A percentile compares a stretch with the other conserved stretches of the same genome.
Evolutionary conservation across 495 filamentous ascomycete species (phyloP).

Genomic region (Xylaria telfairii): DNA sequence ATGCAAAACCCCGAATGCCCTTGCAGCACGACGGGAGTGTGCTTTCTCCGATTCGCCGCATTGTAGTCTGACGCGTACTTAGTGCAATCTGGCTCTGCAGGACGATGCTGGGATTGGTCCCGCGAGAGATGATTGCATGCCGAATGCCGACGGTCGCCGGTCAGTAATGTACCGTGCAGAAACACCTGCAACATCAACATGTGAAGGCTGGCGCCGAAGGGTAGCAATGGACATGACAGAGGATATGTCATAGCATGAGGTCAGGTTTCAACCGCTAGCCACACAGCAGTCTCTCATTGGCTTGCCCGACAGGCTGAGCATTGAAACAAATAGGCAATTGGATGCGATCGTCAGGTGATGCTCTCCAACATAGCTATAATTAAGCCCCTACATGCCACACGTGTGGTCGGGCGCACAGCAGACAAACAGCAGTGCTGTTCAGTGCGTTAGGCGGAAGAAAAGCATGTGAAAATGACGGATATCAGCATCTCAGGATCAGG

Average conservation of each 20-base stretch:
- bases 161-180: conserved; percentile 18
- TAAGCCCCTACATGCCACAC: conserved; percentile 18
- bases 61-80: background rate
- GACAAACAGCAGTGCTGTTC: background rate
- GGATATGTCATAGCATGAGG: background rate
- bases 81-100: background rate
- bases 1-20: background rate
- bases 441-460: background rate
- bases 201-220: background rate
- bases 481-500: too few species aligned
- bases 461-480: conserved; percentile 26
- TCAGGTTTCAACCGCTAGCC: conserved; percentile 13
- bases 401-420: conserved; percentile 1
- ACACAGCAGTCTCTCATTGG: background rate
- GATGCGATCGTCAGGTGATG: conserved; percentile 12
- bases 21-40: background rate
- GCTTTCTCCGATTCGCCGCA: background rate
- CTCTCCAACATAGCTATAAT: background rate
- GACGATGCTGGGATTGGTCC: background rate
- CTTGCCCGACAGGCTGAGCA: background rate
- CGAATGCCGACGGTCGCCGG: conserved; percentile 6
- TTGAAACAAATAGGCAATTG: conserved; percentile 9
- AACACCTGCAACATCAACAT: conserved; percentile 18
- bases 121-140: conserved; percentile 5
- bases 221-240: background rate